These are phyloP conservation scores for Didymella segeticola DNA, from an alignment of 2,329 filamentous ascomycete genomes.

Conservation along the genomic window DNA sequence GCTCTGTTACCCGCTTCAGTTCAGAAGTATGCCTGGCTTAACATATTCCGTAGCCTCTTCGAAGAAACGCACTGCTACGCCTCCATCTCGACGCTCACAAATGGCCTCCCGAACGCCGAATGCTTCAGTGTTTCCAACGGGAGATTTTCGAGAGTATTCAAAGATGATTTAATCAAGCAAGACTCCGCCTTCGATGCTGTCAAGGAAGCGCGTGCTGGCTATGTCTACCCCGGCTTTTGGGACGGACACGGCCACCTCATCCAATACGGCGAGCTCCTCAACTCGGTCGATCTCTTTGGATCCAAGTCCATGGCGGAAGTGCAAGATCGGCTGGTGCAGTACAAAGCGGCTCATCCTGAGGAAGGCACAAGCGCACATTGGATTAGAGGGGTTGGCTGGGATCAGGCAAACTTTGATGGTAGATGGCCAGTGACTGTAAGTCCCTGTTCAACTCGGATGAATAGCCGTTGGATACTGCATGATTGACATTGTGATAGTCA, in stretches of 20 bases:
- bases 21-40: slow-evolving; percentile 25
- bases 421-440: slow-evolving; percentile 61
- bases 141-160: slow-evolving; percentile 59
- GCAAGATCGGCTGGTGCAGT: slow-evolving; percentile 58
- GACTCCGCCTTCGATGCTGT: slow-evolving; percentile 39
- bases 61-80: slow-evolving; percentile 52
- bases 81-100: slow-evolving; percentile 54
- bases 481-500: slow-evolving; percentile 47
- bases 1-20: slow-evolving; percentile 24
- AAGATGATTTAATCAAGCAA: slow-evolving; percentile 25
- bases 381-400: slow-evolving; percentile 74
- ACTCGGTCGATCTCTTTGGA: slow-evolving; percentile 70
- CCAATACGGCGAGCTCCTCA: slow-evolving; percentile 71
- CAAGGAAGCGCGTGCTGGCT: slow-evolving; percentile 52
- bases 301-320: slow-evolving; percentile 63
- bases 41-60: slow-evolving; percentile 34
- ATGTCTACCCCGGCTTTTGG: slow-evolving; percentile 72
- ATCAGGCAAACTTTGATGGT: slow-evolving; percentile 68
- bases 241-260: slow-evolving; percentile 74
- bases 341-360: slow-evolving; percentile 58
- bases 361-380: slow-evolving; percentile 64
- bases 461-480: not conserved
- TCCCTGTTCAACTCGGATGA: not conserved
- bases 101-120: slow-evolving; percentile 46
- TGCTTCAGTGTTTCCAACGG: slow-evolving; percentile 66